A percentile compares a stretch with the other conserved stretches of the same genome.
Evolutionary conservation across 1,284 basidiomycete species (phyloP).

Genomic region (Microbotryum violaceum): DNA sequence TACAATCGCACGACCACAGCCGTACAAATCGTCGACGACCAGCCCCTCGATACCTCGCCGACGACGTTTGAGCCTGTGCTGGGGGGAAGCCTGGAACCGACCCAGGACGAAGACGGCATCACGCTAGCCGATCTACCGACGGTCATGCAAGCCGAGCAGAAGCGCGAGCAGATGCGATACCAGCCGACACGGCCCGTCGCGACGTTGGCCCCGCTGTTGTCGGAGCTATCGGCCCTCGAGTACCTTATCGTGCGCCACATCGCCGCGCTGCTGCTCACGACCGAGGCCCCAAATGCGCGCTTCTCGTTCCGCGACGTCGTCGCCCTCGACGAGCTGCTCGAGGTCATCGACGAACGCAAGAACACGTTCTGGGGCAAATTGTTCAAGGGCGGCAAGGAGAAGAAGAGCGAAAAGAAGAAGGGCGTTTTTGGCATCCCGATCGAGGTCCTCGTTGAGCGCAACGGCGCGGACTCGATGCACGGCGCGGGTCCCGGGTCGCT

Average conservation of each 20-base stretch:
- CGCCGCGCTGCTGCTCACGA: constrained; percentile 68
- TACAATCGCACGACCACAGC: constrained; percentile 34
- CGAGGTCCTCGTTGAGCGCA: constrained; percentile 88
- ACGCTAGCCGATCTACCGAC: constrained; percentile 96
- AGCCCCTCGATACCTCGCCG: constrained; percentile 12
- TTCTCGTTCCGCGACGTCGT: constrained; percentile 48
- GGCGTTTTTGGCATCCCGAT: constrained; percentile 88
- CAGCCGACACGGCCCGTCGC: constrained; percentile 41
- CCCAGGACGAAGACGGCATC: constrained; percentile 63
- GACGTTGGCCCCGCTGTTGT: constrained; percentile 68
- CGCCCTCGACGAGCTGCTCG: constrained; percentile 76
- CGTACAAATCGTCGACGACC: constrained; percentile 33
- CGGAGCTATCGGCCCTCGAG: constrained; percentile 76
- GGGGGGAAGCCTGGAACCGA: constrained; percentile 28
- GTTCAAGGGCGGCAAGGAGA: constrained; percentile 83
- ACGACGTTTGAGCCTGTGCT: constrained; percentile 13
- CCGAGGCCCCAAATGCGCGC: constrained; percentile 46
- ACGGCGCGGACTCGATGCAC: constrained; percentile 85
- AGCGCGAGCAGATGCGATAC: constrained; percentile 60
- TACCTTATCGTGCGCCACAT: constrained; percentile 86
- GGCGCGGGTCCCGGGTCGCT: constrained; percentile 79
- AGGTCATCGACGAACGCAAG: constrained; percentile 88
- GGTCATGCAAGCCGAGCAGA: constrained; percentile 75
- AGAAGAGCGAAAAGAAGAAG: constrained; percentile 64
- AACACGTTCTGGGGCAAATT: constrained; percentile 93